Conservation (phyloP, 495 filamentous ascomycete species). For the Letharia lupina region DNA sequence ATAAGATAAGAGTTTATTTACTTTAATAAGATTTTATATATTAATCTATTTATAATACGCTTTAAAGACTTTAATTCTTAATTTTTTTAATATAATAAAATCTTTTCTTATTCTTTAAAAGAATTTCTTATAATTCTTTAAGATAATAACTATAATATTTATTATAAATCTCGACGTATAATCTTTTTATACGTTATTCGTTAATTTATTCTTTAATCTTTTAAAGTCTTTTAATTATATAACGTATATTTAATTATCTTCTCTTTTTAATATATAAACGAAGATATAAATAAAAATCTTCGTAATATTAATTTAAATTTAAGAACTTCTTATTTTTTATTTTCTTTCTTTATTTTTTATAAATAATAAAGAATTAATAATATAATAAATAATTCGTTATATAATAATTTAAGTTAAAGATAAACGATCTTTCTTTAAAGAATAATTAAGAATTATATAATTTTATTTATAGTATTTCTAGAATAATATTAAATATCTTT, state of each 20-base stretch:
- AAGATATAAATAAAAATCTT: constrained; percentile 4
- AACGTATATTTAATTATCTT: neutral
- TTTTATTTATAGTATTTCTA: neutral
- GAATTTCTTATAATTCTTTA: constrained; percentile 1
- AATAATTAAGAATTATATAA: neutral
- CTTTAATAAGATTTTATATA: neutral
- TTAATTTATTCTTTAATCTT: neutral
- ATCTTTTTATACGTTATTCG: neutral
- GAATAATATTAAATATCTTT: constrained; percentile 1
- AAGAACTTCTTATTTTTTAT: neutral
- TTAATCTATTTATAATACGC: neutral
- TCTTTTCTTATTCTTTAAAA: neutral
- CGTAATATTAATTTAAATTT: neutral
- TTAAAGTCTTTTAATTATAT: neutral
- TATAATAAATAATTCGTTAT: neutral
- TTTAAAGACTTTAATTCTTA: neutral
- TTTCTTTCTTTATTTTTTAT: neutral
- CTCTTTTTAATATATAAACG: neutral
- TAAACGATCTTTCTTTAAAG: neutral
- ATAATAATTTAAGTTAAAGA: neutral
- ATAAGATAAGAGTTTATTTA: neutral
- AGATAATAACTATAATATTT: neutral
- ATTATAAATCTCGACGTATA: no score
- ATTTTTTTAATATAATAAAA: neutral
- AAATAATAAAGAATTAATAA: neutral